Percentiles rank a stretch among this genome's conserved stretches.
Evolutionary conservation across 257 asterid genomes (phyloP).

Genomic region (Rehmannia glutinosa): DNA sequence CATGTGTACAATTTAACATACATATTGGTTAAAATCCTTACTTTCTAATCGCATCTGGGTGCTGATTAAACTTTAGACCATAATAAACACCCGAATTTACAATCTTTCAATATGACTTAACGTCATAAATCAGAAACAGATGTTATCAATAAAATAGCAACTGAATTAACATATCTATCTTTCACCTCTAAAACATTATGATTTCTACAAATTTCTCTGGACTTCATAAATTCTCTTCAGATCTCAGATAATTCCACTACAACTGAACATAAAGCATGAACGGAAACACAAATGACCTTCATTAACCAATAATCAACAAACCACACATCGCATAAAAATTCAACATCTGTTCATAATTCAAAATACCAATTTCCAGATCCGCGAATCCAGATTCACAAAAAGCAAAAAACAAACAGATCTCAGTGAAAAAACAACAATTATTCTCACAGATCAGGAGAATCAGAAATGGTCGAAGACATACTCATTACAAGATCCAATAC

Average conservation of each 20-base stretch:
- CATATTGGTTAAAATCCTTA: not conserved
- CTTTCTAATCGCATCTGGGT: not conserved
- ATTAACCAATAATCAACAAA: not conserved
- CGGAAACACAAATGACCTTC: not conserved
- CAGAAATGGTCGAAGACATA: slow-evolving; percentile 5
- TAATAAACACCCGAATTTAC: not conserved
- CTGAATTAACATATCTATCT: not conserved
- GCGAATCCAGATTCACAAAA: slow-evolving; percentile 10
- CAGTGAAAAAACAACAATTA: not conserved
- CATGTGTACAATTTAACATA: not conserved
- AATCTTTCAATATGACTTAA: not conserved
- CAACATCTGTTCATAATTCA: not conserved
- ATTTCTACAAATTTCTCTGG: too few relatives aligned
- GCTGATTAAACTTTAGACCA: not conserved
- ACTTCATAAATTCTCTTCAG: too few relatives aligned
- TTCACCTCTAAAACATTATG: not conserved
- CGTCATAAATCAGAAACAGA: not conserved
- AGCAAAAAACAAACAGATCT: slow-evolving; percentile 20
- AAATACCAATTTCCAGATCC: slow-evolving; percentile 27
- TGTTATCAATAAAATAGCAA: not conserved
- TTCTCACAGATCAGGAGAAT: slow-evolving; percentile 20
- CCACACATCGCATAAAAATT: not conserved
- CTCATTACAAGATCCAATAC: slow-evolving; percentile 13
- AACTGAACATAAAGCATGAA: slow-evolving; percentile 9
- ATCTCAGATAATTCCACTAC: slow-evolving; percentile 12